Evolutionary conservation across 2,329 filamentous ascomycete genomes (phyloP).

Genomic region (Nigrospora osmanthi): DNA sequence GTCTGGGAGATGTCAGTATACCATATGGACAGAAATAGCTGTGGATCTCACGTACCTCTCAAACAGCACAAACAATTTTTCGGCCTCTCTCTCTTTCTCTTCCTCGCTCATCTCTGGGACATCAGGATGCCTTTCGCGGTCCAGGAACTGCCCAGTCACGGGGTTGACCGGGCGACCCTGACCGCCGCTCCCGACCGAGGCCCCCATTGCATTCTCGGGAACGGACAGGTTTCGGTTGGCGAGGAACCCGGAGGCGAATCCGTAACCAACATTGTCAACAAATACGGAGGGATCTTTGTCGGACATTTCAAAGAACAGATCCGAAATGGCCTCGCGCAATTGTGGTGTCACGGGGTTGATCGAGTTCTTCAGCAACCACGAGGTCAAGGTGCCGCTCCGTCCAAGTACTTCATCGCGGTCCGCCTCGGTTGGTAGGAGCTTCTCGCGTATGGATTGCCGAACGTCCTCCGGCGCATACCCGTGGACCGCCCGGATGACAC

Average conservation of each 20-base stretch:
- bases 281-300: constrained; percentile 72
- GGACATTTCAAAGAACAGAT: constrained; percentile 81
- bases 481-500: constrained; percentile 64
- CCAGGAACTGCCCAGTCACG: constrained; percentile 76
- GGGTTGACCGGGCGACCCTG: constrained; percentile 57
- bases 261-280: constrained; percentile 88
- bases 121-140: constrained; percentile 53
- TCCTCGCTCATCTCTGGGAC: constrained; percentile 75
- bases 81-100: constrained; percentile 88
- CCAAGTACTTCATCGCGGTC: constrained; percentile 76
- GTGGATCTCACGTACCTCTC: constrained; percentile 53
- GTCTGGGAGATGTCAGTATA: constrained; percentile 6
- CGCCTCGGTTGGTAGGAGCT: constrained; percentile 66
- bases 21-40: neutral
- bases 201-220: constrained; percentile 56
- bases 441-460: constrained; percentile 53
- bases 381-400: constrained; percentile 63
- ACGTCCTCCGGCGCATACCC: constrained; percentile 57
- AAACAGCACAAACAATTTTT: constrained; percentile 83
- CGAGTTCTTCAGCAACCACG: constrained; percentile 69
- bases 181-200: constrained; percentile 25
- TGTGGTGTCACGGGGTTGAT: constrained; percentile 65
- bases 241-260: constrained; percentile 84
- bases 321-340: constrained; percentile 66
- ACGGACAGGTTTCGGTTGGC: constrained; percentile 76